Evolutionary conservation across 306 rosid species (phyloP).

Genomic region (Prunus padus): DNA sequence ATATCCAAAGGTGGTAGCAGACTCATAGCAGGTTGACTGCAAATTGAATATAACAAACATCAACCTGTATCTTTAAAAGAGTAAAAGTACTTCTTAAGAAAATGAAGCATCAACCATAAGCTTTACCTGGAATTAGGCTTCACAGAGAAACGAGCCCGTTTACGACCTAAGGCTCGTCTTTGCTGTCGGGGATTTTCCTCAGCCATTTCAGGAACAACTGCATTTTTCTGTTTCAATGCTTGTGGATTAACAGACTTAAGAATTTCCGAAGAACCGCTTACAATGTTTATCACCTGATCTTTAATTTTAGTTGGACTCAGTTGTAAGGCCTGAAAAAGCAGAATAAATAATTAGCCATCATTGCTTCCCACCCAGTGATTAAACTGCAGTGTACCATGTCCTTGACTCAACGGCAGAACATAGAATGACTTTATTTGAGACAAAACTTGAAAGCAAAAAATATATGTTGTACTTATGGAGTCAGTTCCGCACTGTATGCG

Average conservation of each 20-base stretch:
- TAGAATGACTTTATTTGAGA: background rate
- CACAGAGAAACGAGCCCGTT: conserved; percentile 62
- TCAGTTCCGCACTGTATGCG: background rate
- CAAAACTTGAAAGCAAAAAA: background rate
- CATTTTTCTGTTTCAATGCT: conserved; percentile 21
- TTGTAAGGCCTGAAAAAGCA: conserved; percentile 44
- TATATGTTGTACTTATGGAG: background rate
- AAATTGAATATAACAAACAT: conserved; percentile 16
- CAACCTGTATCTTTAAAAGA: background rate
- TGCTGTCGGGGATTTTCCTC: conserved; percentile 52
- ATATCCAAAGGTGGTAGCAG: conserved; percentile 50
- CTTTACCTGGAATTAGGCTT: conserved; percentile 55
- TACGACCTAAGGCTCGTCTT: conserved; percentile 71
- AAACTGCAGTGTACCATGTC: background rate
- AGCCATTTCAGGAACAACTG: conserved; percentile 25
- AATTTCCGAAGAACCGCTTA: conserved; percentile 27
- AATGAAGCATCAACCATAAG: background rate
- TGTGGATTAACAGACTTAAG: conserved; percentile 23
- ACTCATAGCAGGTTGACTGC: conserved; percentile 51
- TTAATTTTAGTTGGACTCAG: conserved; percentile 41
- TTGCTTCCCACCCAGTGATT: background rate
- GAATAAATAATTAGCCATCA: background rate
- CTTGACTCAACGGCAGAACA: background rate
- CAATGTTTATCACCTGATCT: conserved; percentile 45
- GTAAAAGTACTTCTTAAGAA: background rate